Conservation (phyloP, 2,329 filamentous ascomycete genomes). For the Ciborinia camelliae region DNA sequence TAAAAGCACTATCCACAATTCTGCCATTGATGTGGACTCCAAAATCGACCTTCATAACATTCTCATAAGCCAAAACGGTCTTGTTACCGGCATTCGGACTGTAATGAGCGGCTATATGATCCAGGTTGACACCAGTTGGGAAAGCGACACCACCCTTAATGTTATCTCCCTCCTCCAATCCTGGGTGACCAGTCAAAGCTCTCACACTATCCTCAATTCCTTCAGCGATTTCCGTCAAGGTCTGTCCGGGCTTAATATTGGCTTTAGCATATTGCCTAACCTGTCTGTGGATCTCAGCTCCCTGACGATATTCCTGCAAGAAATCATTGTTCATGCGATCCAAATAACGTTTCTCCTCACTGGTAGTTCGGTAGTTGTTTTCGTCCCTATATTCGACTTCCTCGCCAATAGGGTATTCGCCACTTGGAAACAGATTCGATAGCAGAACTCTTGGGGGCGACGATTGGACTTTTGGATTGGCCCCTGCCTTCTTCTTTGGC, state of each 20-base stretch:
- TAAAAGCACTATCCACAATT: constrained; percentile 70
- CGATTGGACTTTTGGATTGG: constrained; percentile 65
- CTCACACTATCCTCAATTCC: constrained; percentile 83
- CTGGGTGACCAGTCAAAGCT: constrained; percentile 71
- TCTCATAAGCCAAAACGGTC: constrained; percentile 59
- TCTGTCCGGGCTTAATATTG: constrained; percentile 76
- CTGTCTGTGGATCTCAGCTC: constrained; percentile 84
- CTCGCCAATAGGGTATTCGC: constrained; percentile 72
- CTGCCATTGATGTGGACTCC: constrained; percentile 68
- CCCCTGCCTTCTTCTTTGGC: constrained; percentile 61
- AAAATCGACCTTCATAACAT: constrained; percentile 73
- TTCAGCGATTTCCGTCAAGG: constrained; percentile 76
- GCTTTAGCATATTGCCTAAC: constrained; percentile 80
- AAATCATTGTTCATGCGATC: constrained; percentile 79
- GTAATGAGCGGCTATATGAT: constrained; percentile 83
- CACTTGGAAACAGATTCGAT: constrained; percentile 69
- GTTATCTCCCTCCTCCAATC: constrained; percentile 73
- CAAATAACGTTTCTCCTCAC: constrained; percentile 78
- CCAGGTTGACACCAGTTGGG: constrained; percentile 77
- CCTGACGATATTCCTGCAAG: constrained; percentile 76
- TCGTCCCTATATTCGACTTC: constrained; percentile 75
- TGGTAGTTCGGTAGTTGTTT: constrained; percentile 74
- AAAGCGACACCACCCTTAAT: constrained; percentile 81
- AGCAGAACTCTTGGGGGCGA: constrained; percentile 71
- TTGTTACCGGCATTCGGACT: constrained; percentile 87